Base-by-base conservation (phyloP, 805 yeast genomes). In the Candida tallmaniae region DNA sequence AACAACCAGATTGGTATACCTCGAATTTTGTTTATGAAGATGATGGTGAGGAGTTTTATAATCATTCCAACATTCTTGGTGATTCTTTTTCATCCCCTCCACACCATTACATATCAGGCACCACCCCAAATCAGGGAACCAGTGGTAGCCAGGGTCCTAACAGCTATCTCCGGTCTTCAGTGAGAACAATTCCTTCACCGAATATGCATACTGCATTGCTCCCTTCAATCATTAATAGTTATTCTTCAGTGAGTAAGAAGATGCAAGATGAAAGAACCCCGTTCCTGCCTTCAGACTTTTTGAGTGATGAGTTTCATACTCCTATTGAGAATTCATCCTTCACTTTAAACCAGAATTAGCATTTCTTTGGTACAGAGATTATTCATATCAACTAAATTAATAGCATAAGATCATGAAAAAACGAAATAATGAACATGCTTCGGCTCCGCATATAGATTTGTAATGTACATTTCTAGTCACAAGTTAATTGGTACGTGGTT, bases 251-350 rank as follows among this genome's bases (percentile, higher is more conserved):
- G 9, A 50, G 56, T 10, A 58, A 54, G 41, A 63, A 60, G 32
- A 53, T 64, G 62, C 39, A 54, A 4, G 49, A 55, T 41, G 68
- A 59, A 10, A 62, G 59, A 35, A 44, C 56, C 10, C 72, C 72
- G 17, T 65, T 66, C 39, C 57, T 57, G 46, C 72, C 72, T 7
- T 59, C 53, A 12, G 71, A 66, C 41, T 66, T 66, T 36, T 49
- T 65, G 37, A 51, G 49, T 35, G 62, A 58, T 35, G 66, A 61
- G 5, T 56, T 52, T 27, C 37, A 39, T 34, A 31, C 28, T 23
- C 45, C 47, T 3, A 44, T 38, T 5, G 48, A 40, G 16, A 43
- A 43, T 25, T 32, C 38, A 2, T 36, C 32, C 36, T 43, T 40
- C 24, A 27, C 19, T 27, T 19, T 35, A 15, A 36, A 34, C 19